Base-by-base conservation (phyloP, 2,329 filamentous ascomycete genomes). In the Aureobasidium lini region DNA sequence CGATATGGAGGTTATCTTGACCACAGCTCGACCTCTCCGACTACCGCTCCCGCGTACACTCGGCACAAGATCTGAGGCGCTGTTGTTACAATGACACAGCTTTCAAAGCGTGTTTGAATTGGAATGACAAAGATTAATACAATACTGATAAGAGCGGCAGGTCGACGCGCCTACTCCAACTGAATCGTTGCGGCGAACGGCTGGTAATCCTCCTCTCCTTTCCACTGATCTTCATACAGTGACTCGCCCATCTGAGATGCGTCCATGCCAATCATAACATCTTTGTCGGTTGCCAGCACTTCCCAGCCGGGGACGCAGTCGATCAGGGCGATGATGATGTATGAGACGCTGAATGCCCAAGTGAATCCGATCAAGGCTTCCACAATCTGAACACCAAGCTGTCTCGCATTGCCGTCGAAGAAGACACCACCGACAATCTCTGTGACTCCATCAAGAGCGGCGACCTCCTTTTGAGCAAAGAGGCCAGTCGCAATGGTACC, bases 281-380 rank as follows among this genome's bases (percentile, higher is more conserved):
- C 75, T 62, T 80, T 77, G 65, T 82, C 79, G 18, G 72, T 71
- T 6, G 78, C 79, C 63, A 82, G 64, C 6, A 81, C 78, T 63
- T 82, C 78, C 10, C 80, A 71, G 1, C 78, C 79, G 15, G 79
- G 79, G 6, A 82, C 68, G 62, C 77, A 81, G 64, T 82, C 79
- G 54, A 81, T 76, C 56, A 80, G 57, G 3, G 78, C 78, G 64
- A 80, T 75, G 7, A 82, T 71, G 6, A 72, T 63, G 64, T 79
- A 82, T 31, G 74, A 77, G 4, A 74, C 77, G 4, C 74, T 66
- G 62, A 81, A 82, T 0, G 74, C 75, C 79, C 79, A 81, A 0
- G 70, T 70, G 61, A 81, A 80, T 1, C 79, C 79, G 57, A 81
- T 73, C 9, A 77, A 28, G 0, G 78, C 79, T 63, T 82, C 80